Evolutionary conservation across 2,329 filamentous ascomycete species (phyloP).

Genomic region (Parastagonospora nodorum): DNA sequence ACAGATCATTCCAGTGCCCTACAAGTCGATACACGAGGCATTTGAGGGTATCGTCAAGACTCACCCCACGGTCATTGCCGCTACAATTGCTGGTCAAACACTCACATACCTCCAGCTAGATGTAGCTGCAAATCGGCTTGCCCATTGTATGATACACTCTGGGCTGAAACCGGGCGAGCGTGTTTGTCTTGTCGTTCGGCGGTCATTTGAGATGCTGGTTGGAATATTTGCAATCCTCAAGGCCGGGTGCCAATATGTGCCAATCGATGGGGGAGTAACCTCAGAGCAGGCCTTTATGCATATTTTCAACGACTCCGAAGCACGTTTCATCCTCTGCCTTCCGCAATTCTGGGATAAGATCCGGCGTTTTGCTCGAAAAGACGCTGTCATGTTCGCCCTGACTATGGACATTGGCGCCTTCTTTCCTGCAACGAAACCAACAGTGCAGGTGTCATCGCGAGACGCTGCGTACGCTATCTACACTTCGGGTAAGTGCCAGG

Average conservation of each 20-base stretch:
- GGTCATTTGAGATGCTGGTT: slow-evolving; percentile 62
- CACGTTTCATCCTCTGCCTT: slow-evolving; percentile 56
- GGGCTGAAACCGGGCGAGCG: slow-evolving; percentile 47
- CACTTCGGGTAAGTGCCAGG: slow-evolving; percentile 50
- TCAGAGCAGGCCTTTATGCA: slow-evolving; percentile 48
- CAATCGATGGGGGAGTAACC: slow-evolving; percentile 59
- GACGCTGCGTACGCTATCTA: slow-evolving; percentile 53
- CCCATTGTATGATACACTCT: slow-evolving; percentile 35
- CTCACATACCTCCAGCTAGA: slow-evolving; percentile 41
- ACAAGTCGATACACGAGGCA: slow-evolving; percentile 28
- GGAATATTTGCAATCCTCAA: slow-evolving; percentile 63
- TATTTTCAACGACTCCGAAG: slow-evolving; percentile 56
- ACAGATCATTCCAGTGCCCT: slow-evolving; percentile 16
- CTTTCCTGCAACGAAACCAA: slow-evolving; percentile 22
- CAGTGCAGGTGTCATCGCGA: slow-evolving; percentile 14
- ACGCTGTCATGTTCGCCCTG: slow-evolving; percentile 22
- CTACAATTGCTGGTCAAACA: slow-evolving; percentile 20
- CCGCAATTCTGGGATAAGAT: slow-evolving; percentile 37
- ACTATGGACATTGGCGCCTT: slow-evolving; percentile 16
- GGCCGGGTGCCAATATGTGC: slow-evolving; percentile 64
- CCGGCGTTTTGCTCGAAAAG: slow-evolving; percentile 14
- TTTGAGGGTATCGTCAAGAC: slow-evolving; percentile 36
- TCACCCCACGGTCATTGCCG: slow-evolving; percentile 27
- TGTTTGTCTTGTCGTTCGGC: slow-evolving; percentile 61
- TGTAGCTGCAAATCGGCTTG: slow-evolving; percentile 35